These are phyloP conservation scores for Reutealis trisperma DNA, from an alignment of 345 rosid species.

Conservation along the genomic window DNA sequence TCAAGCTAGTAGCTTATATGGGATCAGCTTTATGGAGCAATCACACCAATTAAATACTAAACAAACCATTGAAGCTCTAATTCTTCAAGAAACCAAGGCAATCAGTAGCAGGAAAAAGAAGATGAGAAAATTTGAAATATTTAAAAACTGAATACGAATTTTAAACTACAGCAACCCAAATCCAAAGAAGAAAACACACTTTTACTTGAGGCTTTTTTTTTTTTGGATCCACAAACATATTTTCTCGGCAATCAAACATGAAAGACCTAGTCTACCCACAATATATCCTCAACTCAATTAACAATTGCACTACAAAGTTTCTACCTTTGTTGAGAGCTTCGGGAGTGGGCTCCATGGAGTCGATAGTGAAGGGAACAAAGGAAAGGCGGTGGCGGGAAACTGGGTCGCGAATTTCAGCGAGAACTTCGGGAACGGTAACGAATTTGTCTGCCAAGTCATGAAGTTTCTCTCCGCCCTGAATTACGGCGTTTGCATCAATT, in stretches of 20 bases:
- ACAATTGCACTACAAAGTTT: background rate
- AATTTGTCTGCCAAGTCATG: slow-evolving; percentile 61
- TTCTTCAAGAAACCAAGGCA: background rate
- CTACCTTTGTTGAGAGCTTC: slow-evolving; percentile 80
- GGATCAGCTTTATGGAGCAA: background rate
- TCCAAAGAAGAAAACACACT: too few species aligned
- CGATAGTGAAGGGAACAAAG: slow-evolving; percentile 66
- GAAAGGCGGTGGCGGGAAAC: slow-evolving; percentile 81
- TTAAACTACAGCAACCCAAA: too few species aligned
- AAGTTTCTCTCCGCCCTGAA: slow-evolving; percentile 64
- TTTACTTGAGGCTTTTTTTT: background rate
- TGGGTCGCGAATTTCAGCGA: slow-evolving; percentile 85
- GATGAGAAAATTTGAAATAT: too few species aligned
- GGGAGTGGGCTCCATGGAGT: slow-evolving; percentile 82
- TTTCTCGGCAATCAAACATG: background rate
- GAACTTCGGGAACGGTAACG: slow-evolving; percentile 82
- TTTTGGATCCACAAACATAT: background rate
- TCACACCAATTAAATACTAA: background rate
- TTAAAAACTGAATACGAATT: too few species aligned
- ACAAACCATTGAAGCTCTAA: background rate
- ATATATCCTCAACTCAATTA: background rate
- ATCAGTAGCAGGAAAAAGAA: background rate
- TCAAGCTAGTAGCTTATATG: background rate
- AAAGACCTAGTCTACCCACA: background rate
- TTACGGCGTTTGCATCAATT: slow-evolving; percentile 89